Conservation (phyloP, 495 filamentous ascomycete species). For the Extremus antarcticus region DNA sequence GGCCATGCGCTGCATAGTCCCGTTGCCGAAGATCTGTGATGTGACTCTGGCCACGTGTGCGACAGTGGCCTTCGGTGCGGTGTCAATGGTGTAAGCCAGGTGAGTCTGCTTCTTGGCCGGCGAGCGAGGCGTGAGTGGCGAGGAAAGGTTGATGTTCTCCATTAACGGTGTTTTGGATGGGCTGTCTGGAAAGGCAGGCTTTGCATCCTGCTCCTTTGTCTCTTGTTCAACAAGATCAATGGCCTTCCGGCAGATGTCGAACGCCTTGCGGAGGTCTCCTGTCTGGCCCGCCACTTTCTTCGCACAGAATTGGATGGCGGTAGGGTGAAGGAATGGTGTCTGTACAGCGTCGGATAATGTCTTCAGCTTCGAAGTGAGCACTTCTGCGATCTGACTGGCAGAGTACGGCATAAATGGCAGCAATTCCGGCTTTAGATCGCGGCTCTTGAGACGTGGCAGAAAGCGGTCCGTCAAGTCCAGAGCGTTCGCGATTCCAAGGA, state of each 20-base stretch:
- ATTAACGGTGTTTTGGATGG: slow-evolving; percentile 48
- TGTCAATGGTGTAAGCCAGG: slow-evolving; percentile 45
- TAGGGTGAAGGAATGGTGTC: slow-evolving; percentile 70
- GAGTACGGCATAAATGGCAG: slow-evolving; percentile 91
- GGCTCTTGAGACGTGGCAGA: slow-evolving; percentile 82
- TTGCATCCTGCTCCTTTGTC: slow-evolving; percentile 53
- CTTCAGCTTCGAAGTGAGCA: slow-evolving; percentile 74
- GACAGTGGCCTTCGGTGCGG: slow-evolving; percentile 82
- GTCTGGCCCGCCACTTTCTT: slow-evolving; percentile 90
- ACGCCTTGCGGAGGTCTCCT: slow-evolving; percentile 88
- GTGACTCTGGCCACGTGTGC: slow-evolving; percentile 84
- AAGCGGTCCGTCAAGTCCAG: slow-evolving; percentile 92
- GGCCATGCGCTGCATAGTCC: slow-evolving; percentile 68
- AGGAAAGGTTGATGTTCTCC: slow-evolving; percentile 61
- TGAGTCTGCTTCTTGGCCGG: slow-evolving; percentile 20
- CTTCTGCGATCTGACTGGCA: slow-evolving; percentile 72
- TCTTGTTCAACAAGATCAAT: slow-evolving; percentile 85
- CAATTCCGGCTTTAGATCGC: slow-evolving; percentile 77
- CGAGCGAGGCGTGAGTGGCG: slow-evolving; percentile 34
- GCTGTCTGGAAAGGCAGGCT: slow-evolving; percentile 31
- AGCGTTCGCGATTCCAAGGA: slow-evolving; percentile 94
- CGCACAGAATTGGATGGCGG: slow-evolving; percentile 82
- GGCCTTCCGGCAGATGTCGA: slow-evolving; percentile 81
- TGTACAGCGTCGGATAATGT: slow-evolving; percentile 35
- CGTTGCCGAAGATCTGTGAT: slow-evolving; percentile 73